phyloP scores from a whole-genome alignment of 495 filamentous ascomycete species.

The Penicillium alfredii region DNA sequence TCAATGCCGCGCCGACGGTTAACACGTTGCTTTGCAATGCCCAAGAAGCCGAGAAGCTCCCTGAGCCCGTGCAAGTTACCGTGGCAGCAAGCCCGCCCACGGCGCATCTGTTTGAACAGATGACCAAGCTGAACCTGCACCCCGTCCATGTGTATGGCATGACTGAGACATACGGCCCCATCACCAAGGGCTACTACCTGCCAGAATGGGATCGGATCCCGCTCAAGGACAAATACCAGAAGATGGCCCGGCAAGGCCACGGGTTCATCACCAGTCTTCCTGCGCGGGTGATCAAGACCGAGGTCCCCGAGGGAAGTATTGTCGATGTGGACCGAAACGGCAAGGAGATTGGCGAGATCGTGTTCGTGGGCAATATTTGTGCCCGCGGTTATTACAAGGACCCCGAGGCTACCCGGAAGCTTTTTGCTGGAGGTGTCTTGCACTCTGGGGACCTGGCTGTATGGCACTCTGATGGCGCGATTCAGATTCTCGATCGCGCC shows the following conservation, averaged over 20 bases:
- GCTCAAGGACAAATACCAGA: slow-evolving; percentile 64
- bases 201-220: slow-evolving; percentile 73
- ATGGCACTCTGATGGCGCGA: slow-evolving; percentile 79
- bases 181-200: slow-evolving; percentile 86
- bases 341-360: slow-evolving; percentile 88
- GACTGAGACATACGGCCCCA: slow-evolving; percentile 94
- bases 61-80: slow-evolving; percentile 73
- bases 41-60: slow-evolving; percentile 60
- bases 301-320: slow-evolving; percentile 58
- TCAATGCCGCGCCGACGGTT: slow-evolving; percentile 92
- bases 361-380: slow-evolving; percentile 89
- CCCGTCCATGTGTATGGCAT: slow-evolving; percentile 95
- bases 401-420: slow-evolving; percentile 72
- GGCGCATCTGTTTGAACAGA: slow-evolving; percentile 82
- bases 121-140: slow-evolving; percentile 78
- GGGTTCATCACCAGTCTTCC: slow-evolving; percentile 83
- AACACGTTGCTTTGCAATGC: slow-evolving; percentile 86
- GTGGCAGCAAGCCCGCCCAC: slow-evolving; percentile 91
- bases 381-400: slow-evolving; percentile 90
- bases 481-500: slow-evolving; percentile 87
- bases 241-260: slow-evolving; percentile 91
- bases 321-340: slow-evolving; percentile 76
- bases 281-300: slow-evolving; percentile 74
- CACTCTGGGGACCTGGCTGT: slow-evolving; percentile 93
- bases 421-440: slow-evolving; percentile 80